Evolutionary conservation across 768 basidiomycete species (phyloP).

Genomic region (Paxillus involutus): DNA sequence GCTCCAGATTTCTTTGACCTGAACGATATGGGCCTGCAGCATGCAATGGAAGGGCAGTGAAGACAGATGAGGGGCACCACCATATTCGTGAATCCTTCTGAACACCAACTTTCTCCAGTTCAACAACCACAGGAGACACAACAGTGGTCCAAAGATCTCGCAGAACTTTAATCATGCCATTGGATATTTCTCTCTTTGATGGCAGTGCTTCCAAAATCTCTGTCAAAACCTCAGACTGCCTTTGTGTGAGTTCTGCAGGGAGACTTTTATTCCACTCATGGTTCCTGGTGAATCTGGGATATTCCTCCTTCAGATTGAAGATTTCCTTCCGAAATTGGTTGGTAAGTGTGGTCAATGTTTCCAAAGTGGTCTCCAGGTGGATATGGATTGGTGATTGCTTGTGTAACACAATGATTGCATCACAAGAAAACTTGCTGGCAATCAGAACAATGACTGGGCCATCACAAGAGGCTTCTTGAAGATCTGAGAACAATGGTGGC

Average conservation of each 20-base stretch:
- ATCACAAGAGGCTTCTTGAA: conserved; percentile 11
- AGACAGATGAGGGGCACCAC: conserved; percentile 8
- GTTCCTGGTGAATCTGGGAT: too few relatives aligned
- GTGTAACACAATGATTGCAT: conserved; percentile 11
- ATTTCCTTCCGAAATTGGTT: not conserved
- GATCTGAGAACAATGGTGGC: conserved; percentile 10
- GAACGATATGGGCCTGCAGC: conserved; percentile 3
- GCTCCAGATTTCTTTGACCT: not conserved
- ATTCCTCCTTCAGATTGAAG: not conserved
- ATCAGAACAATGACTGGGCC: conserved; percentile 21
- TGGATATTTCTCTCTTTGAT: not conserved
- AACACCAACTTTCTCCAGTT: not conserved
- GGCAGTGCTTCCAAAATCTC: not conserved
- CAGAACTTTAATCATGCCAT: not conserved
- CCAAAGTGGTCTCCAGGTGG: not conserved
- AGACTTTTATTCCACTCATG: too few relatives aligned
- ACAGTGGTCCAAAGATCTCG: conserved; percentile 1
- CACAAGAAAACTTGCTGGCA: conserved; percentile 9
- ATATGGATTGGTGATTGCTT: not conserved
- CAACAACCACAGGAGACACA: not conserved
- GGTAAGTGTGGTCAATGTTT: not conserved
- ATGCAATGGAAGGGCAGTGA: conserved; percentile 10
- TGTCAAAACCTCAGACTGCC: too few relatives aligned
- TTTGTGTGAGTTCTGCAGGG: too few relatives aligned
- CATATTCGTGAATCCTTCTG: conserved; percentile 3